phyloP scores from a whole-genome alignment of 2,329 filamentous ascomycete species.

The Cladophialophora psammophila region DNA sequence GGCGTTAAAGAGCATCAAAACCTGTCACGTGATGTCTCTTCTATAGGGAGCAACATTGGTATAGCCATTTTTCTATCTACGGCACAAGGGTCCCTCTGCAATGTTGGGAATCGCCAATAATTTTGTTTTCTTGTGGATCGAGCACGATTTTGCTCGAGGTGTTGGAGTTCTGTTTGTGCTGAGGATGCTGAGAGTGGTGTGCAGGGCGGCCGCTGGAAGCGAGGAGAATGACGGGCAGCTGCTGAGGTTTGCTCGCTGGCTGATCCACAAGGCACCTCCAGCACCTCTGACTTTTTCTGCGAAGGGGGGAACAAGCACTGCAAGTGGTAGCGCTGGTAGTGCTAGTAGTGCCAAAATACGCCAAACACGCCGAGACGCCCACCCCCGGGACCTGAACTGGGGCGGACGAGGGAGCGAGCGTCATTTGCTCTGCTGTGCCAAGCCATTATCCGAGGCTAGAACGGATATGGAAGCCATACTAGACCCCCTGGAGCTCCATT shows the following conservation, averaged over 20 bases:
- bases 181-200: constrained; percentile 19
- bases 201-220: constrained; percentile 21
- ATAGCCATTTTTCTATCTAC: constrained; percentile 20
- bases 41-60: constrained; percentile 21
- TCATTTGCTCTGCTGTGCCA: constrained; percentile 4
- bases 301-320: constrained; percentile 2
- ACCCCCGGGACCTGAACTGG: constrained; percentile 1
- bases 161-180: constrained; percentile 6
- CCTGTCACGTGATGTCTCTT: constrained; percentile 30
- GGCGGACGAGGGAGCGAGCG: constrained; percentile 1
- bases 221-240: constrained; percentile 25
- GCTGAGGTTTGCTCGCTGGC: constrained; percentile 17
- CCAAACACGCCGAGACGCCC: constrained; percentile 4
- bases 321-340: no score
- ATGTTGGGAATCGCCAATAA: constrained; percentile 1
- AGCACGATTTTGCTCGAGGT: not conserved
- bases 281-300: constrained; percentile 26
- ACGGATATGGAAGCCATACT: not conserved
- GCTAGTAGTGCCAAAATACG: not conserved
- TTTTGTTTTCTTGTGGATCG: not conserved
- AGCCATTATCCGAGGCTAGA: constrained; percentile 6
- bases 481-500: not conserved
- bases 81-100: constrained; percentile 10
- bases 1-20: constrained; percentile 19
- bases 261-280: constrained; percentile 32